phyloP scores from a whole-genome alignment of 176 grass and related monocot genomes.

The Echinochloa phyllopogon region DNA sequence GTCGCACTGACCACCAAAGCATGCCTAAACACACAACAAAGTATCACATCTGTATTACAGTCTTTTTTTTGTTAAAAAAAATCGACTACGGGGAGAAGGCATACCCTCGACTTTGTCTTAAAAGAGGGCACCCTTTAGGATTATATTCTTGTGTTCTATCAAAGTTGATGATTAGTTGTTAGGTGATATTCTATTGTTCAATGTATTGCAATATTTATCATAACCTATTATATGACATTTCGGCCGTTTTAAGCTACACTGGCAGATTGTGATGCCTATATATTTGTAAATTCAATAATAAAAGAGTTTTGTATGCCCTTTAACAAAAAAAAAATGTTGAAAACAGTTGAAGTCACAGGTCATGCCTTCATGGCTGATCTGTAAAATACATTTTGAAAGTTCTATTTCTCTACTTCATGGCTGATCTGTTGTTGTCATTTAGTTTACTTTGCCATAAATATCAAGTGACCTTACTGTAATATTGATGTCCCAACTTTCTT shows the following conservation, averaged over 20 bases:
- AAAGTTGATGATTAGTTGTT: not conserved
- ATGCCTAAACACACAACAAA: not conserved
- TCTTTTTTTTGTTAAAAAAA: not conserved
- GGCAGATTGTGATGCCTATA: not conserved
- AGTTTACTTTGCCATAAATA: not conserved
- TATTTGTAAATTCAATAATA: constrained; percentile 9
- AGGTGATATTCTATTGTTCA: not conserved
- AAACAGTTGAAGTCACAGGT: not conserved
- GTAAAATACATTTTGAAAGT: not conserved
- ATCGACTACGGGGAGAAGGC: not conserved
- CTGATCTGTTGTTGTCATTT: not conserved
- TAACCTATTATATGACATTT: not conserved
- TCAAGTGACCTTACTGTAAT: not conserved
- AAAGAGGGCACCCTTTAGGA: not conserved
- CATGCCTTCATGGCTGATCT: constrained; percentile 1
- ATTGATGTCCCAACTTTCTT: not conserved
- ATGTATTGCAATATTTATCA: not conserved
- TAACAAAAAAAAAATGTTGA: not conserved
- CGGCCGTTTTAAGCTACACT: not conserved
- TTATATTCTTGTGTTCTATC: not conserved
- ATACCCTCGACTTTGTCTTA: too few relatives aligned
- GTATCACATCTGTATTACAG: not conserved
- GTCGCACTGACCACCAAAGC: not conserved
- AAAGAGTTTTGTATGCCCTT: not conserved
- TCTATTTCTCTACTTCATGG: not conserved